Base-by-base conservation (phyloP, 169 alveolate genomes). In the Plasmodium relictum region DNA sequence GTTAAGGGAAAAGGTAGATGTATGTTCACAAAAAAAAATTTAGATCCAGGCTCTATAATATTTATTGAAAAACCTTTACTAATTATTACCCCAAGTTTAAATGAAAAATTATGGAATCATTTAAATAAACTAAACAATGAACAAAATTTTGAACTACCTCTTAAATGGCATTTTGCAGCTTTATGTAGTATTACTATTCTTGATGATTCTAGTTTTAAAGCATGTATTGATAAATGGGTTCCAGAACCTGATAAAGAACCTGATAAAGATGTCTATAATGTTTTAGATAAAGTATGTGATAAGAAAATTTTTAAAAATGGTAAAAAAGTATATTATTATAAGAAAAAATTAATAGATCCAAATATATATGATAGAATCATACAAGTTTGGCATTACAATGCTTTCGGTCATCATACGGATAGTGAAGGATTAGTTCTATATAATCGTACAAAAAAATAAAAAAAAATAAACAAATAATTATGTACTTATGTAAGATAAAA, bases 101-200 rank as follows among this genome's bases (percentile, higher is more conserved):
- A 94, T 39, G 92, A 72, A 41, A 94, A 93, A 41, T 48, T 95
- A 44, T 95, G 96, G 94, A 74, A 65, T 12, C 48, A 87, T 39
- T 66, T 95, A 16, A 93, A 69, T 62, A 62, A 78, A 12, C 66
- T 94, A 61, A 66, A 94, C 50, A 91, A 92, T 50, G 92, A 80
- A 42, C 74, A 91, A 41, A 74, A 88, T 41, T 76, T 94, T 68
- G 92, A 71, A 44, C 73, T 95, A 45, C 95, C 97, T 31, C 97
- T 97, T 22, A 68, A 93, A 39, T 95, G 97, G 97, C 97, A 95
- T 62, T 92, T 88, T 50, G 97, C 97, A 16, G 97, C 97, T n/a
- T 63, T 95, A 44, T 85, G 94, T 37, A 94, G 94, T 6, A 92
- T 95, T 8, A 52, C 93, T 10, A 50, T 88, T 73, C 80, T 88